Conservation (phyloP, 306 rosid genomes). For the Bauhinia variegata region DNA sequence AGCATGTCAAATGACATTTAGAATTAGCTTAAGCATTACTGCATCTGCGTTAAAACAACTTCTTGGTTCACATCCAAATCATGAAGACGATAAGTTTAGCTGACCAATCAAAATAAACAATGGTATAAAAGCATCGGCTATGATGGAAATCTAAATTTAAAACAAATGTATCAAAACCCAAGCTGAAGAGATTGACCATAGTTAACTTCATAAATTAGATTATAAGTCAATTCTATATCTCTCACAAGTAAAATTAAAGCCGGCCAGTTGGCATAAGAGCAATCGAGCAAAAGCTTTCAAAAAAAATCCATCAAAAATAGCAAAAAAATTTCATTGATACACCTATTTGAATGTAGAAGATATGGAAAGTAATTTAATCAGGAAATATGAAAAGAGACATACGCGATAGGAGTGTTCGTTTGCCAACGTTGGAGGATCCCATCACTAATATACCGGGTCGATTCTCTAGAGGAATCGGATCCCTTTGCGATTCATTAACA, state of each 20-base stretch:
- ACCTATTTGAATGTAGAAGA: not conserved
- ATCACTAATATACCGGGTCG: conserved; percentile 72
- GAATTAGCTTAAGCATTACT: not conserved
- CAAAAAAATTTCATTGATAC: not conserved
- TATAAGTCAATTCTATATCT: not conserved
- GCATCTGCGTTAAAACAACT: not conserved
- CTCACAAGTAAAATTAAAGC: not conserved
- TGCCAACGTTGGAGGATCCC: conserved; percentile 80
- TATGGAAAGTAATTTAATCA: not conserved
- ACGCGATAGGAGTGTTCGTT: conserved; percentile 84
- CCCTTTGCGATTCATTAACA: conserved; percentile 31
- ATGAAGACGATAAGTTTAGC: not conserved
- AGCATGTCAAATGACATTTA: conserved; percentile 1
- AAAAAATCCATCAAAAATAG: not conserved
- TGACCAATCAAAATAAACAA: not conserved
- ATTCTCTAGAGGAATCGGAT: conserved; percentile 48
- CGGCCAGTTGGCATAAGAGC: not conserved
- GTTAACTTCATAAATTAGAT: not conserved
- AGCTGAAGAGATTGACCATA: not conserved
- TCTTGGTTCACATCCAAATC: conserved; percentile 7
- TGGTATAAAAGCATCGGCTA: not conserved
- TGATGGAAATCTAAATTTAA: no score
- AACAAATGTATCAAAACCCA: no score
- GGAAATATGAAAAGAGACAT: conserved; percentile 30
- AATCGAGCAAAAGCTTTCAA: not conserved